phyloP scores from a whole-genome alignment of 108 stramenopile species.

The Fragilariopsis cylindrus region DNA sequence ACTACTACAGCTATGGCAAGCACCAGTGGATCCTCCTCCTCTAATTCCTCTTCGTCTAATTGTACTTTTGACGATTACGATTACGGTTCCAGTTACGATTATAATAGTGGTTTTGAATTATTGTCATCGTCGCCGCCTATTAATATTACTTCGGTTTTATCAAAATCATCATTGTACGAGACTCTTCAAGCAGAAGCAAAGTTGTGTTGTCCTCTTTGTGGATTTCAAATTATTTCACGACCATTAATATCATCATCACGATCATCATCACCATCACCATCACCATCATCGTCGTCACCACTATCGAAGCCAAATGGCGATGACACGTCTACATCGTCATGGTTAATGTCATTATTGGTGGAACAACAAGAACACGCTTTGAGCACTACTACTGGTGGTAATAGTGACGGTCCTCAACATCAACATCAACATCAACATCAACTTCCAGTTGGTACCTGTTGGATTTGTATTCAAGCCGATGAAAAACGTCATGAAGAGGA shows the following conservation, averaged over 20 bases:
- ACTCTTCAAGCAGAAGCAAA: neutral
- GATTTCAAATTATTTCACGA: neutral
- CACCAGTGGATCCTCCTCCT: too few relatives aligned
- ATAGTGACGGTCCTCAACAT: neutral
- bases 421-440: neutral
- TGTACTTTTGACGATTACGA: too few relatives aligned
- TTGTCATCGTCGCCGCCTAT: too few relatives aligned
- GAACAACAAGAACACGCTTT: neutral
- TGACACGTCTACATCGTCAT: too few relatives aligned
- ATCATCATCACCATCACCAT: too few relatives aligned
- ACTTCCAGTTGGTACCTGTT: neutral
- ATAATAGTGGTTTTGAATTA: too few relatives aligned
- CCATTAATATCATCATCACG: too few relatives aligned
- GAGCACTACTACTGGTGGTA: neutral
- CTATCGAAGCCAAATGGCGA: neutral
- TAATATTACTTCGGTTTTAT: neutral
- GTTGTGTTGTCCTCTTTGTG: conserved; percentile 5
- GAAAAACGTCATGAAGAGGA: conserved; percentile 11
- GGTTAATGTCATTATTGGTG: neutral
- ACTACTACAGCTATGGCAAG: too few relatives aligned
- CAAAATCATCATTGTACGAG: conserved; percentile 1
- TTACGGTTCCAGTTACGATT: too few relatives aligned
- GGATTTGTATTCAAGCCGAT: neutral
- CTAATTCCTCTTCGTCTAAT: too few relatives aligned
- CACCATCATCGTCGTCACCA: neutral